Evolutionary conservation across 495 filamentous ascomycete species (phyloP).

Genomic region (Letharia lupina): DNA sequence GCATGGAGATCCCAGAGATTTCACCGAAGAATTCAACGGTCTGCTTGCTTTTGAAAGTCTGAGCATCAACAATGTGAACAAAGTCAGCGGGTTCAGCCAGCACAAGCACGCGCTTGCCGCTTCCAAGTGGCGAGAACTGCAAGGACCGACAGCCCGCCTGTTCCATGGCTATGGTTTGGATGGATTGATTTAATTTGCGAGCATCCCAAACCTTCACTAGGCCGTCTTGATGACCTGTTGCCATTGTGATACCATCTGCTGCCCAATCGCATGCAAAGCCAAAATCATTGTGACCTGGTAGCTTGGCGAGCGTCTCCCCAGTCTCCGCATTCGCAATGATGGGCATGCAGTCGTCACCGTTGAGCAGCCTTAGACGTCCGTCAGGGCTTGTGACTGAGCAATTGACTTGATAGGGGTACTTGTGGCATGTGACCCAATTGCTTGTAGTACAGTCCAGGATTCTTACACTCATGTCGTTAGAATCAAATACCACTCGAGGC

Average conservation of each 20-base stretch:
- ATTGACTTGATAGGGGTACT: conserved; percentile 65
- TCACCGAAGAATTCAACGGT: conserved; percentile 81
- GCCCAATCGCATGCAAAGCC: conserved; percentile 91
- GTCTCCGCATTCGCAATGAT: conserved; percentile 57
- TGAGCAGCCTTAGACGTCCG: conserved; percentile 68
- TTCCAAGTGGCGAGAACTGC: conserved; percentile 71
- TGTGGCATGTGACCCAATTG: conserved; percentile 51
- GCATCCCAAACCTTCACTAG: conserved; percentile 81
- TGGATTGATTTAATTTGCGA: conserved; percentile 53
- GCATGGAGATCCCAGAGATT: conserved; percentile 66
- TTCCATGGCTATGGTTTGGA: conserved; percentile 60
- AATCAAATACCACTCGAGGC: conserved; percentile 68
- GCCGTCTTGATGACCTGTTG: conserved; percentile 86
- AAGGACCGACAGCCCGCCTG: conserved; percentile 72
- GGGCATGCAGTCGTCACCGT: conserved; percentile 54
- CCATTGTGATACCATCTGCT: conserved; percentile 77
- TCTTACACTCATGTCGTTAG: conserved; percentile 72
- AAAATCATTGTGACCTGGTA: conserved; percentile 68
- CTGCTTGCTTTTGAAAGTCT: conserved; percentile 58
- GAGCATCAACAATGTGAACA: conserved; percentile 68
- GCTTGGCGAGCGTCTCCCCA: conserved; percentile 45
- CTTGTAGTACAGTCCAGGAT: conserved; percentile 65
- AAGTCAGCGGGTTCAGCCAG: conserved; percentile 80
- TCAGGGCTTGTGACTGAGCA: conserved; percentile 77
- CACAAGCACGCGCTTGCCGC: conserved; percentile 63